A percentile compares a stretch with the other conserved stretches of the same genome.
Conservation (phyloP, 805 yeast genomes). For the Wickerhamiella australiensis region DNA sequence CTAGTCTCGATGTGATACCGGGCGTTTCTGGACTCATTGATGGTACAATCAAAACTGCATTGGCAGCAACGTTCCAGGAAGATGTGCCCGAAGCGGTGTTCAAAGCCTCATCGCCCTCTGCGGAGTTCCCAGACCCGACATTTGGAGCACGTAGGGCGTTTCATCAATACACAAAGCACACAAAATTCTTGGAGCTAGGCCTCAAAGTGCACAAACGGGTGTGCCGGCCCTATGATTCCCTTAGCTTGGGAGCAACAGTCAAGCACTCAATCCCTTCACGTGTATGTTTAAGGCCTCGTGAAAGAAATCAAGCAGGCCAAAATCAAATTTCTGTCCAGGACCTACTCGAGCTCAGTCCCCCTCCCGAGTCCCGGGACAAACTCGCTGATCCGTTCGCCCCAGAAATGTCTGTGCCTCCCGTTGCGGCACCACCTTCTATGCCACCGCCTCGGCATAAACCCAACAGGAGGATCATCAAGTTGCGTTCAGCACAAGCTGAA, state of each 20-base stretch:
- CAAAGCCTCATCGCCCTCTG: conserved; percentile 20
- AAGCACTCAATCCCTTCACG: conserved; percentile 12
- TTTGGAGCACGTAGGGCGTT: conserved; percentile 22
- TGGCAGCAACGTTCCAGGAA: conserved; percentile 25
- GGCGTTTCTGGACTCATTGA: conserved; percentile 23
- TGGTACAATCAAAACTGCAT: conserved; percentile 19
- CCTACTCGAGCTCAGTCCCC: conserved; percentile 1
- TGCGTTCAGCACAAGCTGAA: background rate
- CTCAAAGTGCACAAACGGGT: conserved; percentile 1
- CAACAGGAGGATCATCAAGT: conserved; percentile 14
- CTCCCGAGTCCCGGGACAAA: background rate
- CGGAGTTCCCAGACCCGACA: conserved; percentile 20
- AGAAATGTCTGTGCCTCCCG: background rate
- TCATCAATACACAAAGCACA: conserved; percentile 12
- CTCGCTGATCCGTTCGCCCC: background rate
- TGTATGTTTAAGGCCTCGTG: background rate
- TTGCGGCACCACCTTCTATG: background rate
- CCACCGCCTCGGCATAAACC: background rate
- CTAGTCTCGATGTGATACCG: conserved; percentile 27
- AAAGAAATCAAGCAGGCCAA: background rate
- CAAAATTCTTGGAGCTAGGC: conserved; percentile 9
- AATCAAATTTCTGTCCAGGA: conserved; percentile 2
- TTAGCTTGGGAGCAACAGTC: conserved; percentile 14
- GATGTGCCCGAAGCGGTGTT: conserved; percentile 29
- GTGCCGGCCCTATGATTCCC: conserved; percentile 14